A percentile compares a stretch with the other conserved stretches of the same genome.
phyloP scores from a whole-genome alignment of 352 stramenopile genomes.

The Peronospora farinosa region DNA sequence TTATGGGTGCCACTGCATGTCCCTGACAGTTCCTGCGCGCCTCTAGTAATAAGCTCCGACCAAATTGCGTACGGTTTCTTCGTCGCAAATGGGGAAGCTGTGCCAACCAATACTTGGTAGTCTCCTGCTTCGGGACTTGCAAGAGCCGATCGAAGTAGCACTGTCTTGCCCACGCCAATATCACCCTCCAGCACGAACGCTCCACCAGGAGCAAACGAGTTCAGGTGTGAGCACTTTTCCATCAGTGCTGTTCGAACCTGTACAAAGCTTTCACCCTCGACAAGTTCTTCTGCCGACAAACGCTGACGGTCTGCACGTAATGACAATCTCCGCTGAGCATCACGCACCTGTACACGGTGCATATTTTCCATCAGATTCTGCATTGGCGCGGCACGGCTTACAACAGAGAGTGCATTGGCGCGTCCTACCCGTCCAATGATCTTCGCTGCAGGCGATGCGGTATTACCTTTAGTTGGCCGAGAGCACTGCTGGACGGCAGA shows the following conservation, averaged over 20 bases:
- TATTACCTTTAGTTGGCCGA: constrained; percentile 10
- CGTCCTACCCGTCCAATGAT: constrained; percentile 19
- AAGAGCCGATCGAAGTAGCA: constrained; percentile 62
- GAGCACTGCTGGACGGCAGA: constrained; percentile 18
- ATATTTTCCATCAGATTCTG: constrained; percentile 82
- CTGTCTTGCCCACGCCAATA: constrained; percentile 79
- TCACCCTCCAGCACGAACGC: constrained; percentile 78
- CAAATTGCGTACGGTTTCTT: constrained; percentile 79
- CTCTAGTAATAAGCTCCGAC: constrained; percentile 70
- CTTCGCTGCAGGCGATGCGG: constrained; percentile 11
- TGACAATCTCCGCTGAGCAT: constrained; percentile 62
- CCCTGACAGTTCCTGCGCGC: constrained; percentile 33
- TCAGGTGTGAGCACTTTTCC: constrained; percentile 61
- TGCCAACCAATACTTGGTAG: constrained; percentile 62
- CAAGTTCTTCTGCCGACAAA: constrained; percentile 36
- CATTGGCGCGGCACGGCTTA: constrained; percentile 41
- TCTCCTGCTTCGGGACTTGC: constrained; percentile 36
- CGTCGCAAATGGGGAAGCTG: constrained; percentile 63
- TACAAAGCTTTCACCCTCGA: constrained; percentile 59
- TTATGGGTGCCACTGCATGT: neutral
- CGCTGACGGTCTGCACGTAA: constrained; percentile 45
- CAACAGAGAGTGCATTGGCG: constrained; percentile 24
- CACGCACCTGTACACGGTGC: constrained; percentile 79
- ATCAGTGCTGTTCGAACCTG: constrained; percentile 46
- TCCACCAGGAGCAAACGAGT: constrained; percentile 53